These are phyloP conservation scores for Colletotrichum coccodes DNA, from an alignment of 2,329 filamentous ascomycete species.

Conservation along the genomic window DNA sequence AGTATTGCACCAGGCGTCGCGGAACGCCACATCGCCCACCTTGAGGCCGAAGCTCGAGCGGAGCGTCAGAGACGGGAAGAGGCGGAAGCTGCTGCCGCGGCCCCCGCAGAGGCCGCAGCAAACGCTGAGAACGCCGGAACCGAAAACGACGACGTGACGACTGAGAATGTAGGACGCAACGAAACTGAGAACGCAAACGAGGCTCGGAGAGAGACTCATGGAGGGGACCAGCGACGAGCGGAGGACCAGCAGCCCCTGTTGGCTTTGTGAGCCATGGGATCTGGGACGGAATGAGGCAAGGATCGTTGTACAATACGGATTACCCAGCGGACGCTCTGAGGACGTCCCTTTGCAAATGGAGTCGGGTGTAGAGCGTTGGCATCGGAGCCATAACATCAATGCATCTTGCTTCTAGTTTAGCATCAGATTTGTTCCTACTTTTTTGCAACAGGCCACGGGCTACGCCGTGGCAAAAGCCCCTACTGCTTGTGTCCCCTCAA, in stretches of 20 bases:
- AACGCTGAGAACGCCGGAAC: constrained; percentile 6
- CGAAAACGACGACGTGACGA: constrained; percentile 15
- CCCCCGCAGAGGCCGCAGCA: constrained; percentile 44
- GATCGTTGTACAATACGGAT: constrained; percentile 19
- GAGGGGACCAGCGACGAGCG: constrained; percentile 11
- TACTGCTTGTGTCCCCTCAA: too few relatives aligned
- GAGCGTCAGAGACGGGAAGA: constrained; percentile 56
- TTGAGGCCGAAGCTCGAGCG: constrained; percentile 62
- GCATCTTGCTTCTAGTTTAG: constrained; percentile 13
- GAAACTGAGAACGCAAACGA: background rate
- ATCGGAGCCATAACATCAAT: constrained; percentile 4
- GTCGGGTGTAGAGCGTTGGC: constrained; percentile 27
- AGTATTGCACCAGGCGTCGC: constrained; percentile 74
- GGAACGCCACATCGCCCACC: constrained; percentile 70
- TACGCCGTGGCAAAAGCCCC: too few relatives aligned
- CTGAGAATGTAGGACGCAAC: background rate
- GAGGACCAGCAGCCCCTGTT: constrained; percentile 27
- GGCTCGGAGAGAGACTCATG: background rate
- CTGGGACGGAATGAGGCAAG: background rate
- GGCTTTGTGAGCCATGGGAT: background rate
- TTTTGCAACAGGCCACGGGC: background rate
- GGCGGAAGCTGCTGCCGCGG: constrained; percentile 50
- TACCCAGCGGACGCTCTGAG: constrained; percentile 18
- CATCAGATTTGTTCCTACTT: background rate
- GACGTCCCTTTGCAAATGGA: constrained; percentile 21